These are phyloP conservation scores for Suhomyces pyralidae DNA, from an alignment of 805 yeast genomes.

Conservation along the genomic window DNA sequence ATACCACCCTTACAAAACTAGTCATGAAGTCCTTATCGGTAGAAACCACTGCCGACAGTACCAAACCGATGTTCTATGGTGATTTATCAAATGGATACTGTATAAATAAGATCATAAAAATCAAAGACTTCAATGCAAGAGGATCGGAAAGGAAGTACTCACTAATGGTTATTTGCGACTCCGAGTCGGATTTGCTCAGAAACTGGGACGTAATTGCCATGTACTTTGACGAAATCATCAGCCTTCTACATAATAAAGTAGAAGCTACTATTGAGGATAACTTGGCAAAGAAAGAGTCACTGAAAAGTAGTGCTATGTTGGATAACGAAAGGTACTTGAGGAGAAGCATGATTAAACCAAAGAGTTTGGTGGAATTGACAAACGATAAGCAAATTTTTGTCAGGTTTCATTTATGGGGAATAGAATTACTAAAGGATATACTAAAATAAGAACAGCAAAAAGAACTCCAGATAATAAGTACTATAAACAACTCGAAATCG, in stretches of 20 bases:
- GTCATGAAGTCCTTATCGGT: slow-evolving; percentile 65
- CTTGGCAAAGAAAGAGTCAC: slow-evolving; percentile 20
- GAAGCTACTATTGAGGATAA: slow-evolving; percentile 9
- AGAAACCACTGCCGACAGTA: slow-evolving; percentile 58
- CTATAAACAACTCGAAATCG: too few species aligned
- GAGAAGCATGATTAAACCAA: slow-evolving; percentile 54
- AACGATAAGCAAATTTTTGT: slow-evolving; percentile 53
- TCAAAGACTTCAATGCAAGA: slow-evolving; percentile 63
- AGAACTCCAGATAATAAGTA: too few species aligned
- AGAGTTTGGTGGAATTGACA: slow-evolving; percentile 52
- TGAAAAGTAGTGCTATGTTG: slow-evolving; percentile 14
- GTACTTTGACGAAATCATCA: slow-evolving; percentile 27
- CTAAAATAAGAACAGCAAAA: too few species aligned
- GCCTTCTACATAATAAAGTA: slow-evolving; percentile 16
- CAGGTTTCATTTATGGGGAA: slow-evolving; percentile 63
- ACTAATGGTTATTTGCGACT: slow-evolving; percentile 54
- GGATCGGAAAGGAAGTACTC: slow-evolving; percentile 73
- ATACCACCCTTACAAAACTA: slow-evolving; percentile 54
- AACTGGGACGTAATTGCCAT: slow-evolving; percentile 52
- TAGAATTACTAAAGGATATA: slow-evolving; percentile 44
- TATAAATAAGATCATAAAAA: slow-evolving; percentile 56
- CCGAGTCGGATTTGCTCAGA: slow-evolving; percentile 48
- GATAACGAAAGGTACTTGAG: slow-evolving; percentile 55
- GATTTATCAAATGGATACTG: slow-evolving; percentile 62
- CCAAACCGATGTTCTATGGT: slow-evolving; percentile 62